phyloP scores from a whole-genome alignment of 2,329 filamentous ascomycete genomes.

The Ophiostoma novo-ulmi region DNA sequence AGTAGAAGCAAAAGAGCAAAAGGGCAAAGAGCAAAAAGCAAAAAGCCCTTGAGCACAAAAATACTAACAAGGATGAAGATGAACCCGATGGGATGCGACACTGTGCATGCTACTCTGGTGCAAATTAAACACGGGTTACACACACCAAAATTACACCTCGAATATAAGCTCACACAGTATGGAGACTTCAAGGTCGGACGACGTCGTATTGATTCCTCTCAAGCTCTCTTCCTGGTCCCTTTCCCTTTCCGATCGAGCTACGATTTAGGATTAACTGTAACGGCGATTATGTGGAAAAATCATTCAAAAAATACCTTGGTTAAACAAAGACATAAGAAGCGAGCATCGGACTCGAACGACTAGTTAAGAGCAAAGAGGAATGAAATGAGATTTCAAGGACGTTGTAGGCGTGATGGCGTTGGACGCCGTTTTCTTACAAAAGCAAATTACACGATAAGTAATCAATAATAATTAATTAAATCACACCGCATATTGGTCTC shows the following conservation, averaged over 20 bases:
- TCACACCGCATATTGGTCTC: too few relatives aligned
- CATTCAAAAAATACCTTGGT: too few relatives aligned
- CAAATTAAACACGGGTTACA: not conserved
- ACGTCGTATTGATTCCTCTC: too few relatives aligned
- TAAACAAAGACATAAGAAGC: not conserved
- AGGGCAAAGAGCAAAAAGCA: not conserved
- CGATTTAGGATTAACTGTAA: not conserved
- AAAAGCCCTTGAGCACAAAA: not conserved
- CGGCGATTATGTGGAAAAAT: not conserved
- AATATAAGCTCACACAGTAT: not conserved
- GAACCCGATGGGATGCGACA: constrained; percentile 6
- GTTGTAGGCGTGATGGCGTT: too few relatives aligned
- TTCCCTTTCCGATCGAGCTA: constrained; percentile 12
- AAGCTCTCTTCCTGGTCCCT: not conserved
- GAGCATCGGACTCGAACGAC: not conserved
- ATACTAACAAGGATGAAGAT: not conserved
- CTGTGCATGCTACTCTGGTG: not conserved
- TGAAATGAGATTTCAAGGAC: too few relatives aligned
- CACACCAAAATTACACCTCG: not conserved
- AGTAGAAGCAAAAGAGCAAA: not conserved
- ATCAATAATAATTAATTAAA: too few relatives aligned
- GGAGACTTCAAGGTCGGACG: not conserved
- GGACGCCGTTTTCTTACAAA: too few relatives aligned
- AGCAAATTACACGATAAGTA: too few relatives aligned
- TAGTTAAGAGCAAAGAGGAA: too few relatives aligned